Base-by-base conservation (phyloP, 2,329 filamentous ascomycete genomes). In the Cercospora nicotianae region DNA sequence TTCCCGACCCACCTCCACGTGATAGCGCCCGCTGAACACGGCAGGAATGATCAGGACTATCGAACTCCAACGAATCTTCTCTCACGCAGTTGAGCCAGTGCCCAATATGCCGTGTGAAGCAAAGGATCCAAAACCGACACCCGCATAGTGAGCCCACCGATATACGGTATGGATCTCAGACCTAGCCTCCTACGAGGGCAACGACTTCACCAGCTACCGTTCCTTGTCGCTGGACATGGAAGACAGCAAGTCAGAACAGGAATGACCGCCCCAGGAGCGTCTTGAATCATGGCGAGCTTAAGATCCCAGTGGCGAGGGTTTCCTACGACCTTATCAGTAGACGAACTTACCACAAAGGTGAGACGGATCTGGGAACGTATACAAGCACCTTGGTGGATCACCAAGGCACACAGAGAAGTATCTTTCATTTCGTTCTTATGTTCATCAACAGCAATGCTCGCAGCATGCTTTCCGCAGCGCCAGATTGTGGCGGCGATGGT, bases 341-440 rank as follows among this genome's bases (percentile, higher is more conserved):
- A 31, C 6, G 31, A 28, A 26, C 55, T 20, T 33, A 58, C 31
- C 53, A 30, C 28, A 58, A 57, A 36, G 42, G 45, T 39, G 48
- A 57, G 61, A 53, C 18, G 42, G 42, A 63, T 16, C 28, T 53
- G 62, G 62, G 53, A 64, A 64, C 23, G 20, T 64, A 59, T 20
- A 64, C 62, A 64, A 64, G 62, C 62, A 59, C 62, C 62, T 64
- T 64, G 62, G 62, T 64, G 36, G 51, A 53, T 26, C 62, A 64
- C 62, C 62, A 64, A 64, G 62, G 62, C 51, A 39, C 62, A 64
- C 51, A 59, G 62, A 64, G 62, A 64, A 64, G 62, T 63, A 57
- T 63, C 28, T 53, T 63, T 57, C 55, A 36, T 31, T 33, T 63
- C 10, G n/a, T 31, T 45, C 36, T 30, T 42, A 39, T 55, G 28